Conservation (phyloP, 192 early-diverging fungal species). For the Backusella mclennaniae region DNA sequence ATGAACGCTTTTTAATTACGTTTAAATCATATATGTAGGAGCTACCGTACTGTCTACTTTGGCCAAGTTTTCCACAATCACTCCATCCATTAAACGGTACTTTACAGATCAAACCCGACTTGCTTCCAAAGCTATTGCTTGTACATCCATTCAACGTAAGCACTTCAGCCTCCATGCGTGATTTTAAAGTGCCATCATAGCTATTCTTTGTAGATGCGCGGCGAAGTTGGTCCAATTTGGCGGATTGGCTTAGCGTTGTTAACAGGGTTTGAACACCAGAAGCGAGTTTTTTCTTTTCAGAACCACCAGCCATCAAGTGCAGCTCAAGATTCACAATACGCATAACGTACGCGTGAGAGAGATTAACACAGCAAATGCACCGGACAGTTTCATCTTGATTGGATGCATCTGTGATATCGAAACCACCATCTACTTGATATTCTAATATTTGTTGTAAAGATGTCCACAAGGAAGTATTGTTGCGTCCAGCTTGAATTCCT, state of each 20-base stretch:
- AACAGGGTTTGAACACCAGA: slow-evolving; percentile 26
- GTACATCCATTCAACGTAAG: not conserved
- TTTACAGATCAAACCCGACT: not conserved
- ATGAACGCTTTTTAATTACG: slow-evolving; percentile 13
- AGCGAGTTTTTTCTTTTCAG: slow-evolving; percentile 13
- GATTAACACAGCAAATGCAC: slow-evolving; percentile 21
- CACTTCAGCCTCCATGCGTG: not conserved
- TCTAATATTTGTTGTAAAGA: slow-evolving; percentile 36
- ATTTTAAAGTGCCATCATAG: not conserved
- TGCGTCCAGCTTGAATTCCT: slow-evolving; percentile 35
- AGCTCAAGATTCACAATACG: slow-evolving; percentile 24
- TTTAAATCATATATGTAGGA: slow-evolving; percentile 35
- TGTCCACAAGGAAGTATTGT: slow-evolving; percentile 44
- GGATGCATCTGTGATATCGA: not conserved
- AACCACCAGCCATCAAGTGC: slow-evolving; percentile 15
- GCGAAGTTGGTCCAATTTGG: slow-evolving; percentile 14
- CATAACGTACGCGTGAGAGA: slow-evolving; percentile 23
- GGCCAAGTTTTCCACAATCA: slow-evolving; percentile 24
- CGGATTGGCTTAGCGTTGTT: slow-evolving; percentile 15
- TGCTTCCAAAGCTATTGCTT: not conserved
- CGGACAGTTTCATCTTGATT: not conserved
- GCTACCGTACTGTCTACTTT: slow-evolving; percentile 34
- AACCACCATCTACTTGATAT: not conserved
- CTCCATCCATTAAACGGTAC: slow-evolving; percentile 8
- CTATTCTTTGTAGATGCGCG: not conserved